Base-by-base conservation (phyloP, 148 eudicot genomes). In the Camellia granthamiana region DNA sequence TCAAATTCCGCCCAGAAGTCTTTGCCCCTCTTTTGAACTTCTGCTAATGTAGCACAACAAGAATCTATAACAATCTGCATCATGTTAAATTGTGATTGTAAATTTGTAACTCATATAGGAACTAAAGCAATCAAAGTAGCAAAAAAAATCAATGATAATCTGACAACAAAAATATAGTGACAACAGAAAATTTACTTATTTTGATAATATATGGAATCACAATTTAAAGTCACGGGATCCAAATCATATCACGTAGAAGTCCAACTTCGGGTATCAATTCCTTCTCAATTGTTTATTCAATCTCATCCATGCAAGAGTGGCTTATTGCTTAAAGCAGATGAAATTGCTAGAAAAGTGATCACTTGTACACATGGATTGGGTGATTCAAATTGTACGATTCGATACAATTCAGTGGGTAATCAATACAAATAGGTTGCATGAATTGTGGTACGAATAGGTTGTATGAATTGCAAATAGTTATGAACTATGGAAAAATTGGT, bases 1-100 rank as follows among this genome's bases (percentile, higher is more conserved):
- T 91, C 94, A 88, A 91, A 89, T 81, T 91, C 94, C 23, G 88
- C 86, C 94, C 94, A 91, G 79, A 91, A 91, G 76, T 89, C 92
- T 72, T 91, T 86, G 18, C 94, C 94, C 75, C 94, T 85, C 80
- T 91, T 89, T 72, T 91, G 91, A 77, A 82, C 83, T 78, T 91
- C 94, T 68, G 94, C 94, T 82, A 91, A 84, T 5, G 94, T 91
- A 55, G 92, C 94, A 85, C 94, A 91, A 76, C 90, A 82, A 67
- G 90, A 87, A 89, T 91, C 94, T 79, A 91, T 89, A 73, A 89
- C 88, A 76, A 89, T 85, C 94, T 91, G 91, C 93, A 87, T 52
- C 64, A 84, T 11, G 46, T n/a, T 52, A 43, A 76, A 60, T 14
- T 41, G 68, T 18, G 43, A 69, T 58, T 59, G 43, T 69, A 66